Conservation (phyloP, 2,329 filamentous ascomycete species). For the Botryotinia convoluta region DNA sequence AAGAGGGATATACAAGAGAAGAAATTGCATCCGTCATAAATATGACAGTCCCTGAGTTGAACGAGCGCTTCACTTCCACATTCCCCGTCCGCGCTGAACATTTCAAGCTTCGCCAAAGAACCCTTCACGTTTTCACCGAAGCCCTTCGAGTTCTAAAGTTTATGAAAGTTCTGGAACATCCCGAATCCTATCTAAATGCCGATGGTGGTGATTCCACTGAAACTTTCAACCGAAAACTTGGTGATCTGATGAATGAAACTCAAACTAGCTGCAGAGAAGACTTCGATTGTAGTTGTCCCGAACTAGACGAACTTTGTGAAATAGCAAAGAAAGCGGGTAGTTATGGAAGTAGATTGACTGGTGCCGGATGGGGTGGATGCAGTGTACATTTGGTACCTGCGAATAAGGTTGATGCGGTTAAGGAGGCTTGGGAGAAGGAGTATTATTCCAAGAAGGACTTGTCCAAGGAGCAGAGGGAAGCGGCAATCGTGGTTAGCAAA, state of each 20-base stretch:
- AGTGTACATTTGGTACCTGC: conserved; percentile 89
- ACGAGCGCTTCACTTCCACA: conserved; percentile 76
- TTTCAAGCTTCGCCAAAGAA: conserved; percentile 85
- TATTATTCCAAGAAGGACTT: conserved; percentile 73
- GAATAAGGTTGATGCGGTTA: conserved; percentile 76
- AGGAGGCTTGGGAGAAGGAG: conserved; percentile 70
- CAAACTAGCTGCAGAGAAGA: conserved; percentile 82
- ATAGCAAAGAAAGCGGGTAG: conserved; percentile 77
- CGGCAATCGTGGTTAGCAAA: conserved; percentile 84
- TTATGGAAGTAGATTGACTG: conserved; percentile 82
- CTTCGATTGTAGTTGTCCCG: conserved; percentile 89
- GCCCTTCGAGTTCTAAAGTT: conserved; percentile 83
- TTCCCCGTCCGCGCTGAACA: conserved; percentile 85
- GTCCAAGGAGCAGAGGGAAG: conserved; percentile 68
- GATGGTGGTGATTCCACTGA: conserved; percentile 46
- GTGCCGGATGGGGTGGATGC: conserved; percentile 96
- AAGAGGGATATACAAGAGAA: conserved; percentile 83
- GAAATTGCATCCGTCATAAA: conserved; percentile 74
- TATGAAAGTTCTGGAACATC: conserved; percentile 68
- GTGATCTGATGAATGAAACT: conserved; percentile 82
- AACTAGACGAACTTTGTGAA: conserved; percentile 84
- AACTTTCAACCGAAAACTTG: conserved; percentile 65
- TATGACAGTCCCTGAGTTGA: conserved; percentile 67
- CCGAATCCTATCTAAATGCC: conserved; percentile 39
- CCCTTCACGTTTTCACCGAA: conserved; percentile 87